Conservation (phyloP, 2,329 filamentous ascomycete species). For the Arthrinium puccinioides region DNA sequence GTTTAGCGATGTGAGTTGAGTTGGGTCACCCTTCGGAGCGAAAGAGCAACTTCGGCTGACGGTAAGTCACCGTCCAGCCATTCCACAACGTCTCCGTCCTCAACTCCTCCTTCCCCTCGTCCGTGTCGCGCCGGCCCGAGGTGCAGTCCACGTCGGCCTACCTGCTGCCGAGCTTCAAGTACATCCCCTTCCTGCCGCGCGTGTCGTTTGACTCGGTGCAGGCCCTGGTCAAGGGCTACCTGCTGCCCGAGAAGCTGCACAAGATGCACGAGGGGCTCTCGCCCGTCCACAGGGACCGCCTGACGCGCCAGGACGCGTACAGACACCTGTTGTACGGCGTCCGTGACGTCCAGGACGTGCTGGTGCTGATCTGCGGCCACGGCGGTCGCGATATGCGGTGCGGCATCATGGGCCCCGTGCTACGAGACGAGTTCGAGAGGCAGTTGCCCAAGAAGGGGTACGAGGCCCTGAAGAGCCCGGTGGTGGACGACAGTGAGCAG, state of each 20-base stretch:
- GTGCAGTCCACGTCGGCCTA: constrained; percentile 59
- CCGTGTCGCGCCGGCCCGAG: constrained; percentile 22
- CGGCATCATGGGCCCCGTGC: constrained; percentile 68
- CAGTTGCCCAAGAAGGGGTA: constrained; percentile 45
- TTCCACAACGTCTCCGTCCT: constrained; percentile 75
- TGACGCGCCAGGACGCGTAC: constrained; percentile 43
- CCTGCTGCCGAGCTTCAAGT: constrained; percentile 77
- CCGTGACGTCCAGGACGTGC: constrained; percentile 54
- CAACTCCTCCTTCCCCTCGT: constrained; percentile 66
- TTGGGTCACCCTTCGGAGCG: not conserved
- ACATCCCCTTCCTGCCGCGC: constrained; percentile 64
- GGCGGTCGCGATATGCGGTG: constrained; percentile 75
- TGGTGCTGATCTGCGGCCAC: constrained; percentile 87
- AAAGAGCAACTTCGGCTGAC: constrained; percentile 18
- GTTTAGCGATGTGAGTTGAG: constrained; percentile 55
- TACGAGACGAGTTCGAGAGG: constrained; percentile 62
- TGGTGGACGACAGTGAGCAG: constrained; percentile 28
- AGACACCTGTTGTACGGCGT: constrained; percentile 48
- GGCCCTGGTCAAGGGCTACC: constrained; percentile 55
- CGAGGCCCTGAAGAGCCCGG: constrained; percentile 38
- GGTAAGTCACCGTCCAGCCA: constrained; percentile 47
- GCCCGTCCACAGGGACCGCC: constrained; percentile 46
- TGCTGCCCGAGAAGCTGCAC: constrained; percentile 58
- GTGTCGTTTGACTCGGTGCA: constrained; percentile 48
- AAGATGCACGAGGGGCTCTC: constrained; percentile 52